Base-by-base conservation (phyloP, 345 rosid species). In the Geranium rotundifolium region DNA sequence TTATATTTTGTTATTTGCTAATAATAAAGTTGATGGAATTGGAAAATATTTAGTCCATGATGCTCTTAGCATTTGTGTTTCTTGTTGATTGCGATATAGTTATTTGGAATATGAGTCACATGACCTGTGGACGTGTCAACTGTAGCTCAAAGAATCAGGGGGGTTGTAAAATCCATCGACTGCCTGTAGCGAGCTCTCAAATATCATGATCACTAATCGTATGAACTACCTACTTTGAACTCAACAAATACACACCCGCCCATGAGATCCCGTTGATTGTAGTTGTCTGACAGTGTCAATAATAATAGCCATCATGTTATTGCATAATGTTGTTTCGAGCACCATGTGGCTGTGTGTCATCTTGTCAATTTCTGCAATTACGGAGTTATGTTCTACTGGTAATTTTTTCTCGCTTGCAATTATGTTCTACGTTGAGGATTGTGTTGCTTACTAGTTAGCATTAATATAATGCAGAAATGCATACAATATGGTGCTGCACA, bases 401-500 rank as follows among this genome's bases (percentile, higher is more conserved):
- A 41, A 41, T 41, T 4, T 6, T 41, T 4, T 41, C 50, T 5
- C 50, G 10, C 10, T 41, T 41, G 50, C 50, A 41, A 5, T 1
- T 12, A 41, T 13, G 14, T 5, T n/a, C n/a, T n/a, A n/a, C n/a
- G 50, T 41, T 41, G 10, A 3, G 9, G 50, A 13, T 5, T 41
- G 5, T 41, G 50, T 41, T 41, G 9, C 50, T 41, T 6, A 41
- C 54, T 20, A 20, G 58, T 60, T 52, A 13, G 23, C 10, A 50
- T 57, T 69, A 60, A 56, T 37, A 60, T 74, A 63, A 67, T 66
- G 55, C 78, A 93, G 99, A 82, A 90, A 90, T 67, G 99, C 99
- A 7, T 93, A 93, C 82, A 90, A 90, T 68, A 93, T 93, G 99
- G 99, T 93, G 66, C 88, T 93, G 61, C 96, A 93, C 75, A 93